Evolutionary conservation across 768 basidiomycete species (phyloP).

Genomic region (Calocybe cyanea): DNA sequence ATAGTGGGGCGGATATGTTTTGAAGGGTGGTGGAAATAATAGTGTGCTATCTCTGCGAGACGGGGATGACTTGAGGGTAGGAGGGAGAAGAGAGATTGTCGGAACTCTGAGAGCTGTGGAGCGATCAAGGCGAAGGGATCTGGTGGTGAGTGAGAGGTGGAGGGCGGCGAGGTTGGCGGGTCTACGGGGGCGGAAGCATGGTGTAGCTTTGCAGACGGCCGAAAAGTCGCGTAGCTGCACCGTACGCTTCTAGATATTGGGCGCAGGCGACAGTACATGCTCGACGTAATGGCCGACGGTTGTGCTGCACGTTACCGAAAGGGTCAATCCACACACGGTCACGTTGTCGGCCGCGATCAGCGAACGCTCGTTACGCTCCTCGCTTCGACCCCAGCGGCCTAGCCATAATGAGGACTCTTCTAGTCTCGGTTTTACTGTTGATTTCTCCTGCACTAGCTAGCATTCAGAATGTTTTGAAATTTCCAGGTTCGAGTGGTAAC

Average conservation of each 20-base stretch:
- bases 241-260: too few species aligned
- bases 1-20: constrained; percentile 90
- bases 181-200: too few species aligned
- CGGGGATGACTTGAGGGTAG: constrained; percentile 82
- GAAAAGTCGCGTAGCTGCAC: too few species aligned
- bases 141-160: constrained; percentile 21
- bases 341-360: too few species aligned
- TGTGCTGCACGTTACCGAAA: too few species aligned
- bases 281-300: too few species aligned
- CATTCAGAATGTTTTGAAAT: constrained; percentile 7
- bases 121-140: constrained; percentile 71
- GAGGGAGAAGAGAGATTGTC: constrained; percentile 64
- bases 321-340: too few species aligned
- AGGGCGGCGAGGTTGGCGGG: not conserved
- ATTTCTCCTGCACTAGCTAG: constrained; percentile 5
- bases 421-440: constrained; percentile 7
- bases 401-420: too few species aligned
- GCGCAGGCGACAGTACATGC: too few species aligned
- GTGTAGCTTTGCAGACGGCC: too few species aligned
- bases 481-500: not conserved
- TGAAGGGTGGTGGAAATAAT: constrained; percentile 88
- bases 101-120: constrained; percentile 63
- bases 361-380: too few species aligned
- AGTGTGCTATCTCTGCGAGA: constrained; percentile 80
- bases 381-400: too few species aligned